Percentiles rank a stretch among this genome's conserved stretches.
Conservation (phyloP, 2,329 filamentous ascomycete species). For the Pseudogymnoascus verrucosus region DNA sequence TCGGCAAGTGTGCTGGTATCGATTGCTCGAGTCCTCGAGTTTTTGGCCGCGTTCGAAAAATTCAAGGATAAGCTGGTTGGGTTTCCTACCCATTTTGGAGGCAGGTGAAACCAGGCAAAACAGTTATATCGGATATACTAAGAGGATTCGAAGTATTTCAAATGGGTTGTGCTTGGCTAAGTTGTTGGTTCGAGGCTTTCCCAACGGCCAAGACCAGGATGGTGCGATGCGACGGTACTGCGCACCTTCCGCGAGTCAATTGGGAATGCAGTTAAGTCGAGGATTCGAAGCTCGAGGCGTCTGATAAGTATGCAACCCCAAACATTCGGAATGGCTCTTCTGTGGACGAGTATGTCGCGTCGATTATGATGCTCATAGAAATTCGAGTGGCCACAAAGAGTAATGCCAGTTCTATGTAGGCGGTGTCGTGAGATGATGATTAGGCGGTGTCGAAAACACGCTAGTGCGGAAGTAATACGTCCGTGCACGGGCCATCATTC, state of each 20-base stretch:
- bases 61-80: constrained; percentile 76
- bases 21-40: constrained; percentile 80
- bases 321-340: background rate
- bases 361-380: background rate
- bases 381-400: constrained; percentile 9
- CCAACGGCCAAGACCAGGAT: background rate
- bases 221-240: background rate
- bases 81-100: constrained; percentile 65
- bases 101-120: background rate
- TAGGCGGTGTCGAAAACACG: constrained; percentile 10
- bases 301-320: background rate
- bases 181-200: background rate
- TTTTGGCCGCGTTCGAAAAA: constrained; percentile 85
- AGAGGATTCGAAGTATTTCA: background rate
- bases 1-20: constrained; percentile 87
- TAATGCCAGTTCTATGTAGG: constrained; percentile 10
- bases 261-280: background rate
- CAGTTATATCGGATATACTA: background rate
- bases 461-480: background rate
- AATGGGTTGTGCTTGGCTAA: background rate
- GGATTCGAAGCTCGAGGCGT: background rate
- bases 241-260: background rate
- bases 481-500: background rate
- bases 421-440: constrained; percentile 8
- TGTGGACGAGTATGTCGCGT: background rate